Evolutionary conservation across 257 asterid species (phyloP), one percentile per base, ranked within the genome.

Genomic region (Perilla frutescens): DNA sequence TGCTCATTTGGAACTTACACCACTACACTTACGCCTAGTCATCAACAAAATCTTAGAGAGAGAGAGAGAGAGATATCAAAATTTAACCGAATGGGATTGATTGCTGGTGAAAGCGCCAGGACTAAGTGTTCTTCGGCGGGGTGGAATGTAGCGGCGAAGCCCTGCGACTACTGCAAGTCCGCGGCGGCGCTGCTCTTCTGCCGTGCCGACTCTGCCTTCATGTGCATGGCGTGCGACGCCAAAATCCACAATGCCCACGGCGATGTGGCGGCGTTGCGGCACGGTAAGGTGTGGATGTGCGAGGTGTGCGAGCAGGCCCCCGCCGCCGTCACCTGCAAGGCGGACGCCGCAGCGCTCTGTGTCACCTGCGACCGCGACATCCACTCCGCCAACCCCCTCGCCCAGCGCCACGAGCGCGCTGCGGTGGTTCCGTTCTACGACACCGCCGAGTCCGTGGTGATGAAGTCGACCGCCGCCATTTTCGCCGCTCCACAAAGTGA

Each of bases 291-390:
- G 12, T 91, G 96, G 96, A 54, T 91, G 70, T 91, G 96, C 67
- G 93, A 88, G 44, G 89, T 87, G 3, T 90, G 97, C 1, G 91
- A 91, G 66, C 97, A 87, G 48, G 90, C 85, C 3, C 91, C 91
- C 0, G 88, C 92, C 13, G 81, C 76, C 4, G 66, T 85, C 66
- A 79, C 87, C 57, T 89, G 97, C 73, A 82, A 80, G 70, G 97
- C 97, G 2, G 97, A 91, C 68, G 89, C 91, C 11, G 92, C 97
- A 43, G 71, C 88, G 7, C 87, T 91, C 8, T 87, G 97, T 58
- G 53, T 66, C 74, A 29, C 84, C 11, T 91, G 97, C 65, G 97
- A 91, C 77, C 76, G 73, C 8, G 91, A 89, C 47, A 91, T 91
- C 76, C 96, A 89, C 85, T 83, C 97, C 0, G 96, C 91, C 0